These are phyloP conservation scores for Metschnikowia similis DNA, from an alignment of 805 yeast species.

Conservation along the genomic window DNA sequence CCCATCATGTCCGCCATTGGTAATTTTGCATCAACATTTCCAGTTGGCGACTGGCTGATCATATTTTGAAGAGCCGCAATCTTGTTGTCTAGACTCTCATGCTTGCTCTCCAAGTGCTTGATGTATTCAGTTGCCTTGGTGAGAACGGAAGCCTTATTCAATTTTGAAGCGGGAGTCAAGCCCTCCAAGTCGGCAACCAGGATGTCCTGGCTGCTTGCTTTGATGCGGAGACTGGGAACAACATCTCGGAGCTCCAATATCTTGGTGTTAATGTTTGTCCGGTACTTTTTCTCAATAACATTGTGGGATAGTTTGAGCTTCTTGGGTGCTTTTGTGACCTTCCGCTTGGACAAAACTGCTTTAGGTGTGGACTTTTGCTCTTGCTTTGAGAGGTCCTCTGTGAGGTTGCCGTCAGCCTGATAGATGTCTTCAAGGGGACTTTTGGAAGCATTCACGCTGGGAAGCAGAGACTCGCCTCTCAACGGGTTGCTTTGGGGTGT, in stretches of 20 bases:
- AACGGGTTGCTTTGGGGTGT: constrained; percentile 2
- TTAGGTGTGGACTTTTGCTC: not conserved
- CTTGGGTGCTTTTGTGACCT: constrained; percentile 42
- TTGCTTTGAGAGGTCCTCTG: not conserved
- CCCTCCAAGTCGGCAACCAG: constrained; percentile 57
- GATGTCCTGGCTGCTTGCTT: constrained; percentile 33
- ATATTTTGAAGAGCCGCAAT: constrained; percentile 39
- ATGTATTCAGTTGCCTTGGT: constrained; percentile 77
- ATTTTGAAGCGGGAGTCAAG: constrained; percentile 67
- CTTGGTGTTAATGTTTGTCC: constrained; percentile 72
- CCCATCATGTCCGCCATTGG: not conserved
- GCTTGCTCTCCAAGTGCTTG: constrained; percentile 63
- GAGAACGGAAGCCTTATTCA: constrained; percentile 73
- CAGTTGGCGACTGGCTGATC: constrained; percentile 20
- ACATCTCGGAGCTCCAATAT: constrained; percentile 67
- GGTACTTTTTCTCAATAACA: constrained; percentile 74
- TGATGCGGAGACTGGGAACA: constrained; percentile 71
- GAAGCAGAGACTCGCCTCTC: not conserved
- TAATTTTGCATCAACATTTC: not conserved
- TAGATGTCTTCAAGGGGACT: not conserved
- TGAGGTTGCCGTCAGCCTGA: not conserved
- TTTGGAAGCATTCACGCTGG: not conserved
- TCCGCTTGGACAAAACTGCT: not conserved
- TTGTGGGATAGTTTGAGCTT: constrained; percentile 68
- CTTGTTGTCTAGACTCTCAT: constrained; percentile 45